Percentiles rank a stretch among this genome's conserved stretches.
These are phyloP conservation scores for Chytriomyces sp. DNA, from an alignment of 192 early-diverging fungal genomes.

Conservation along the genomic window DNA sequence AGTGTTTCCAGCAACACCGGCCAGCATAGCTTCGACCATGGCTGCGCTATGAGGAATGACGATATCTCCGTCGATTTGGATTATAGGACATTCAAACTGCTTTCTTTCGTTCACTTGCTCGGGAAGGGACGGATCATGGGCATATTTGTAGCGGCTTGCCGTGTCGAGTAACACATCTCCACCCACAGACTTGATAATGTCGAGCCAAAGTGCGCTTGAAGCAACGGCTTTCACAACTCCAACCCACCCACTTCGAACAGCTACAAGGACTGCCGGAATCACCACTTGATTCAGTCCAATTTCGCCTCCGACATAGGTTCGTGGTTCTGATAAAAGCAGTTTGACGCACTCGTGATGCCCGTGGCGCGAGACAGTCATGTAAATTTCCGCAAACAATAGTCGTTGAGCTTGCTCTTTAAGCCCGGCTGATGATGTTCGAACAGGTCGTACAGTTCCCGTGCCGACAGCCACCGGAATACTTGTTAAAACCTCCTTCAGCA, in stretches of 20 bases:
- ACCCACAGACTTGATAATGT: constrained; percentile 18
- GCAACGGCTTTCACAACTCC: neutral
- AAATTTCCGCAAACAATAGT: neutral
- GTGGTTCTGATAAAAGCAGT: neutral
- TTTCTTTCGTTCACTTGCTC: neutral
- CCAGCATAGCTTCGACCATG: constrained; percentile 37
- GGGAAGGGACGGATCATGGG: neutral
- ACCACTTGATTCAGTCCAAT: neutral
- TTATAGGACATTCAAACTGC: neutral
- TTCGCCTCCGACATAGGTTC: neutral
- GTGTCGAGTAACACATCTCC: constrained; percentile 27
- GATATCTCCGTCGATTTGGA: constrained; percentile 15
- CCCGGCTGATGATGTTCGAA: neutral
- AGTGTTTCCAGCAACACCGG: constrained; percentile 17
- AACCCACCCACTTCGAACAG: constrained; percentile 15
- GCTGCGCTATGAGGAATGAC: constrained; percentile 14
- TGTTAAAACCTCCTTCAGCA: constrained; percentile 13
- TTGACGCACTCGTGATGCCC: neutral
- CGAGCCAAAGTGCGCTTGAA: neutral
- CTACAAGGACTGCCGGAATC: constrained; percentile 14
- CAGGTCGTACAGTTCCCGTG: neutral
- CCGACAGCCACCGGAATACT: constrained; percentile 1
- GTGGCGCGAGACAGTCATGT: constrained; percentile 10
- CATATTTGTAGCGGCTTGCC: constrained; percentile 4
- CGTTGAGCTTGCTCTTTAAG: neutral